Percentiles rank a stretch among this genome's conserved stretches.
These are phyloP conservation scores for Lactifluus pinguis DNA, from an alignment of 768 basidiomycete species.

Conservation along the genomic window DNA sequence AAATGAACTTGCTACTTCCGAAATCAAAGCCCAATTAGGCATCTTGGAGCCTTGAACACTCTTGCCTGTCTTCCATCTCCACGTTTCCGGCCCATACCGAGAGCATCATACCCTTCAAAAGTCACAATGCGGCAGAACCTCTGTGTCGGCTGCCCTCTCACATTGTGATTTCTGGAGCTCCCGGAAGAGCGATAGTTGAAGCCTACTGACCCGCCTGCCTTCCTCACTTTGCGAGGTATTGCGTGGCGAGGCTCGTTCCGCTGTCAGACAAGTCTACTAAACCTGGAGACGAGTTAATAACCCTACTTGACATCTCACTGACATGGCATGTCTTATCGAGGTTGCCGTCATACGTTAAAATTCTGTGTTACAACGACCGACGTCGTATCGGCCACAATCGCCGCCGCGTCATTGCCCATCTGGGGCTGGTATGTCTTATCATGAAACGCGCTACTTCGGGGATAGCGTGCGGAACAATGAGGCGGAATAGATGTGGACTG, in stretches of 20 bases:
- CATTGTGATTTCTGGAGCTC: conserved; percentile 13
- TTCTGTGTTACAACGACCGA: neutral
- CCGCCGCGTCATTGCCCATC: neutral
- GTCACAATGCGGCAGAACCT: conserved; percentile 33
- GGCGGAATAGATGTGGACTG: neutral
- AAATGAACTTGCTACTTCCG: conserved; percentile 20
- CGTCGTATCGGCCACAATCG: neutral
- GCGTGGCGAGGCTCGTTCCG: conserved; percentile 57
- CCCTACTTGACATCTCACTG: neutral
- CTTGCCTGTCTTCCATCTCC: neutral
- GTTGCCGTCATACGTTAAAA: neutral
- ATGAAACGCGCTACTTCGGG: neutral
- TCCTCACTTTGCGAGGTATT: conserved; percentile 17
- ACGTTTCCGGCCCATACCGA: conserved; percentile 22
- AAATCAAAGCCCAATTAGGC: neutral
- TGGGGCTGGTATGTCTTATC: neutral
- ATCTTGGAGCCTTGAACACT: conserved; percentile 3
- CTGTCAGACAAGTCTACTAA: conserved; percentile 39
- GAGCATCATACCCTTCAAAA: conserved; percentile 20
- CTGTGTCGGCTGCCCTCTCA: conserved; percentile 21
- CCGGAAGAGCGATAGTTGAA: conserved; percentile 39
- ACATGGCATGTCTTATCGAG: neutral
- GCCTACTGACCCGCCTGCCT: conserved; percentile 43
- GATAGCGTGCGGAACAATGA: neutral
- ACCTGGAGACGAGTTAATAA: neutral